Evolutionary conservation across 345 rosid species (phyloP).

Genomic region (Brassica rapa): DNA sequence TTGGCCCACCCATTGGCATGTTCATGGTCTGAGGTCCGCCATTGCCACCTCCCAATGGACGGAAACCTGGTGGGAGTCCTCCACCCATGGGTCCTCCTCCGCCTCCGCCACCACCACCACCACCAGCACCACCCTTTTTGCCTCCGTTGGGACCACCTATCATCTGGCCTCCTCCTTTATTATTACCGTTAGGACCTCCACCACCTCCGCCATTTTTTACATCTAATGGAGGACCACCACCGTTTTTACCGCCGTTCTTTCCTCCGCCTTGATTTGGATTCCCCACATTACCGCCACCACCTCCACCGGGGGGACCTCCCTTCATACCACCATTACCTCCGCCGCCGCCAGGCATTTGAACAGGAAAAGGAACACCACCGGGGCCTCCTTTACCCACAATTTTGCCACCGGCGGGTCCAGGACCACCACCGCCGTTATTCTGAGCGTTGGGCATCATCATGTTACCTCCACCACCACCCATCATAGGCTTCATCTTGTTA

Average conservation of each 20-base stretch:
- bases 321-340: conserved; percentile 58
- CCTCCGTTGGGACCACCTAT: conserved; percentile 48
- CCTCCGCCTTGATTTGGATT: conserved; percentile 50
- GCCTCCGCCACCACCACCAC: conserved; percentile 41
- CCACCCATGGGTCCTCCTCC: conserved; percentile 47
- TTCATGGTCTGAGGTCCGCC: conserved; percentile 43
- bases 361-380: conserved; percentile 43
- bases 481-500: conserved; percentile 62
- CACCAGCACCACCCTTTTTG: conserved; percentile 52
- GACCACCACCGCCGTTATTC: conserved; percentile 45
- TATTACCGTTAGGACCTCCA: conserved; percentile 38
- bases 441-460: conserved; percentile 57
- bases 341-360: conserved; percentile 47
- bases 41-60: conserved; percentile 43
- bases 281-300: conserved; percentile 43
- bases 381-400: conserved; percentile 36
- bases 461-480: conserved; percentile 46
- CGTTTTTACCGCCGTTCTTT: conserved; percentile 51
- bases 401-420: conserved; percentile 49
- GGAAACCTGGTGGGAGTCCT: conserved; percentile 37
- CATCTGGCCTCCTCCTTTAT: conserved; percentile 48
- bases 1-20: conserved; percentile 55
- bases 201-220: conserved; percentile 47
- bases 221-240: conserved; percentile 44
- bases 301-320: conserved; percentile 43